Evolutionary conservation across 352 stramenopile species (phyloP).

Genomic region (Phytophthora podocarpi): DNA sequence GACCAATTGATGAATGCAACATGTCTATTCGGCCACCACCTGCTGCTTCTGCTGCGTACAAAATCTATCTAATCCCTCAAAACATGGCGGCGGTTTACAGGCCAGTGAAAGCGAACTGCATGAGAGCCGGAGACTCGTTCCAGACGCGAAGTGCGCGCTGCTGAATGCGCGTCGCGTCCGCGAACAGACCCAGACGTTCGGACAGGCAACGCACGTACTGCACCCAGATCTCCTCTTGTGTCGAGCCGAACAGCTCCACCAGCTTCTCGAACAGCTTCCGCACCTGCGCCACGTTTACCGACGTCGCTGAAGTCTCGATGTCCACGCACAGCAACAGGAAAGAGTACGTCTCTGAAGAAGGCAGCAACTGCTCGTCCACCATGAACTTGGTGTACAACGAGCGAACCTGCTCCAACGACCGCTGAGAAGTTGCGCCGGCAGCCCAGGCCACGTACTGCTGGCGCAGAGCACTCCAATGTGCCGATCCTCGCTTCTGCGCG

Average conservation of each 20-base stretch:
- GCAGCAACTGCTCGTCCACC: constrained; percentile 66
- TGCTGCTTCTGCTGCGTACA: constrained; percentile 14
- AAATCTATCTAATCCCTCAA: constrained; percentile 29
- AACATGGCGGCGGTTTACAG: constrained; percentile 15
- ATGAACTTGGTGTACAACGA: constrained; percentile 74
- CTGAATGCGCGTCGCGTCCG: constrained; percentile 71
- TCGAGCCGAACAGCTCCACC: constrained; percentile 72
- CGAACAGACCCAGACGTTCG: constrained; percentile 48
- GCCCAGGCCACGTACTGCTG: constrained; percentile 74
- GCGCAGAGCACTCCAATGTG: constrained; percentile 60
- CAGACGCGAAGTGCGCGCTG: constrained; percentile 71
- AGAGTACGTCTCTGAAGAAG: constrained; percentile 55
- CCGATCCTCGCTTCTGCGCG: constrained; percentile 49
- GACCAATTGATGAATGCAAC: constrained; percentile 25
- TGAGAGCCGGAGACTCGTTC: constrained; percentile 60
- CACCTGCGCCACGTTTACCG: constrained; percentile 48
- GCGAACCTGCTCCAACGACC: constrained; percentile 47
- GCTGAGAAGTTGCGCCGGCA: constrained; percentile 24
- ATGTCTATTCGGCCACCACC: constrained; percentile 23
- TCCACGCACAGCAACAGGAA: constrained; percentile 77
- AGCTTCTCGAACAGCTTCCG: constrained; percentile 83
- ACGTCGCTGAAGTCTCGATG: constrained; percentile 58
- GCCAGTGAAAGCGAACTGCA: constrained; percentile 52
- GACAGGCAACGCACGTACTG: constrained; percentile 60
- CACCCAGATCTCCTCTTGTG: constrained; percentile 71